Conservation (phyloP, 164 flowering plant species). For the Buxus sempervirens region DNA sequence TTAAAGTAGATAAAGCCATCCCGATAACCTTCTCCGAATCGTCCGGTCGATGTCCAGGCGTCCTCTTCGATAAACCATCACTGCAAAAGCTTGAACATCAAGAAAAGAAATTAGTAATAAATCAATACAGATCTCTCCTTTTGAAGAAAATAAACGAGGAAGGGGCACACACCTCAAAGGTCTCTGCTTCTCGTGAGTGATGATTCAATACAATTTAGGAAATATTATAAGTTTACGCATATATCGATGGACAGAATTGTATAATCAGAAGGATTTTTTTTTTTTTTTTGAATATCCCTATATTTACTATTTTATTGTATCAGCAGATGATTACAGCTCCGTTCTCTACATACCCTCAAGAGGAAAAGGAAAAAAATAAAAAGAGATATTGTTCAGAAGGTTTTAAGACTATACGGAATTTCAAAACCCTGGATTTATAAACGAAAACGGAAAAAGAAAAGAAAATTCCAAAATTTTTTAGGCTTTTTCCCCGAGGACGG, state of each 20-base stretch:
- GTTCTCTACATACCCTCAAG: constrained; percentile 26
- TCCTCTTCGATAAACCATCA: constrained; percentile 3
- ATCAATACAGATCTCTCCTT: not conserved
- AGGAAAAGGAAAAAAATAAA: constrained; percentile 33
- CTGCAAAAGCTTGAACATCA: constrained; percentile 13
- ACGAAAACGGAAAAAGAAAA: constrained; percentile 5
- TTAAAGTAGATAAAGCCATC: too few relatives aligned
- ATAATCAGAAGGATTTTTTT: too few relatives aligned
- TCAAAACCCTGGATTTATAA: constrained; percentile 11
- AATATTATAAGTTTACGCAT: too few relatives aligned
- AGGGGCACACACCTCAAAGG: not conserved
- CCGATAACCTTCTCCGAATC: too few relatives aligned
- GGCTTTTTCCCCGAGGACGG: constrained; percentile 48
- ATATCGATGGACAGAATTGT: too few relatives aligned
- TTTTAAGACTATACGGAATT: constrained; percentile 1
- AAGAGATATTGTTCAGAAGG: too few relatives aligned
- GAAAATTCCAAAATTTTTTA: constrained; percentile 23
- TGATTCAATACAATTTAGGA: too few relatives aligned
- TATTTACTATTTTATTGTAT: constrained; percentile 20
- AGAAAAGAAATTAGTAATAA: not conserved
- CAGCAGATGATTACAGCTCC: constrained; percentile 11
- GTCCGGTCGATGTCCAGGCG: too few relatives aligned
- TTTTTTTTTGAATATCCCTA: not conserved
- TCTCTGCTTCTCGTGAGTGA: too few relatives aligned
- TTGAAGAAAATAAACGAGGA: not conserved